Evolutionary conservation across 2,329 filamentous ascomycete species (phyloP), one percentile per base, ranked within the genome.

Genomic region (Venturia asperata): DNA sequence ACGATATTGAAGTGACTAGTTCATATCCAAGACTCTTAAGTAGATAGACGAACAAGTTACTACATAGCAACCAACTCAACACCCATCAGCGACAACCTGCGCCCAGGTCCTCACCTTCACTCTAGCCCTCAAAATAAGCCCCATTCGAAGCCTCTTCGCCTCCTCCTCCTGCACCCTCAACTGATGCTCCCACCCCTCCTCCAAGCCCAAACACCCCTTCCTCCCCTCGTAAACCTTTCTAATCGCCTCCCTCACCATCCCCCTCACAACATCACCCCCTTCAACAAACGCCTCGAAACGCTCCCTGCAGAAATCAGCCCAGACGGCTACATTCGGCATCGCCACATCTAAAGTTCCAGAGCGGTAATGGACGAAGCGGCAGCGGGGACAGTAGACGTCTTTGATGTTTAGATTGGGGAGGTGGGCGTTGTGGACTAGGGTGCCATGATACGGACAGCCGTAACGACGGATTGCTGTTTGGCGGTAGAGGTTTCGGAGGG

Each of bases 401-500:
- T n/a, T n/a, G 19, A 47, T 47, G 45, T 47, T n/a, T n/a, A 47
- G 45, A 47, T 9, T 21, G 45, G 45, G 45, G 45, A 47, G 45
- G n/a, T 47, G n/a, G n/a, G 9, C 19, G n/a, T 47, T n/a, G n/a
- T 47, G 21, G 10, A 21, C 19, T 4, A 47, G 21, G 15, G 45
- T 11, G 45, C 17, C 45, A n/a, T 47, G n/a, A n/a, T 10, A n/a
- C 17, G 15, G 42, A 45, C 42, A 47, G 11, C 10, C 45, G 7
- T 10, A 24, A 19, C 45, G 45, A 9, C 45, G n/a, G 45, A 9
- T 47, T 7, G 45, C 45, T 21, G 45, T 47, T 47, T 24, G 19
- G 17, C 45, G 45, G 45, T 47, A 47, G 45, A 47, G 45, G n/a
- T 47, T 47, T 9, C 45, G 45, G n/a, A 47, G 45, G 45, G 45